phyloP scores from a whole-genome alignment of 805 yeast genomes.

The Myxozyma geophila region DNA sequence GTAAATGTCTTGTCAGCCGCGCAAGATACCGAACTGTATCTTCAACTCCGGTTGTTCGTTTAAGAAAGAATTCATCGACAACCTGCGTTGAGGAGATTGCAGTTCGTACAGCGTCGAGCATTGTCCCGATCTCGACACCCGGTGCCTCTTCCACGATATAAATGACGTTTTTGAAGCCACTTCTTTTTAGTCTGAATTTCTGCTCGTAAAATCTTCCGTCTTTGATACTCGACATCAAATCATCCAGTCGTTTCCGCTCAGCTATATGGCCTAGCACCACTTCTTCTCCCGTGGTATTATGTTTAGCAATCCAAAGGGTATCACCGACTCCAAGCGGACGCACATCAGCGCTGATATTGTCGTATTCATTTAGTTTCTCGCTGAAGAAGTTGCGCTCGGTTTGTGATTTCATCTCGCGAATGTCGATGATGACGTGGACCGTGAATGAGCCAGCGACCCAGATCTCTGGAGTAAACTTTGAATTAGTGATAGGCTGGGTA shows the following conservation, averaged over 20 bases:
- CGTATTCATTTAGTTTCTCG: conserved; percentile 52
- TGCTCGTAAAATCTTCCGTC: conserved; percentile 93
- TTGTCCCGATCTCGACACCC: conserved; percentile 46
- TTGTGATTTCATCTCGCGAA: conserved; percentile 75
- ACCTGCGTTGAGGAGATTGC: conserved; percentile 73
- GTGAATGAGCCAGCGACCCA: conserved; percentile 71
- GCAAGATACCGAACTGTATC: conserved; percentile 69
- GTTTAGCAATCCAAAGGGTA: conserved; percentile 82
- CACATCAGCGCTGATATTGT: conserved; percentile 58
- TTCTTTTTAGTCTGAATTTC: conserved; percentile 69
- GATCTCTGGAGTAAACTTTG: conserved; percentile 24
- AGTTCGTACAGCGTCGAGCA: conserved; percentile 69
- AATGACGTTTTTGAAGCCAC: conserved; percentile 68
- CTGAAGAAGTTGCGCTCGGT: conserved; percentile 73
- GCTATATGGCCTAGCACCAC: conserved; percentile 80
- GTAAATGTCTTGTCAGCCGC: conserved; percentile 54
- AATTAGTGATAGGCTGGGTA: not conserved
- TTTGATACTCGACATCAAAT: conserved; percentile 74
- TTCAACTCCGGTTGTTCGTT: conserved; percentile 70
- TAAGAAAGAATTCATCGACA: conserved; percentile 66
- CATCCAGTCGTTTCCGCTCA: conserved; percentile 89
- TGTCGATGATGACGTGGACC: conserved; percentile 70
- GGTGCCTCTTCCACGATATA: conserved; percentile 81
- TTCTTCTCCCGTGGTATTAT: conserved; percentile 59
- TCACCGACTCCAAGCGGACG: conserved; percentile 81